Base-by-base conservation (phyloP, 768 basidiomycete species). In the Boletus speciosus region DNA sequence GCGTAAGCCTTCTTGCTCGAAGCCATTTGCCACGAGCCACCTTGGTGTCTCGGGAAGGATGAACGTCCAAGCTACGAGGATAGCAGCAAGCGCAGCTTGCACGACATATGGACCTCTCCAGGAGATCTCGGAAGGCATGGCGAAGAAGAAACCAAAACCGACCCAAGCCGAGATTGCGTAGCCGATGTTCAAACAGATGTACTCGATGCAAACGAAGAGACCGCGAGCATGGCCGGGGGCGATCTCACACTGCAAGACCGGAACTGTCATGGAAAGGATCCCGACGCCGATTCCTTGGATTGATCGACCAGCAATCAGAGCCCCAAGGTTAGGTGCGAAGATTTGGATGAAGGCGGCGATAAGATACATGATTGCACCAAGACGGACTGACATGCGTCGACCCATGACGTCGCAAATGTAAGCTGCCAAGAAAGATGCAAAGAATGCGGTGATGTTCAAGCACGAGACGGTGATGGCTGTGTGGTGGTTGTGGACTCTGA, bases 91-190 rank as follows among this genome's bases (percentile, higher is more conserved):
- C 39, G 71, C 76, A 25, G 77, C 76, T 64, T 84, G 81, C 8
- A 83, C 68, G 55, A 78, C 72, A 62, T 80, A 82, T 1, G 81
- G 79, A 38, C 82, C 80, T 41, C 79, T 71, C 81, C 83, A 84
- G 12, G 79, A 76, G 52, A 77, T 74, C 61, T 78, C 77, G 5
- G 69, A 73, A 15, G 75, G 74, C 23, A 67, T 68, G 55, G 73
- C 73, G 45, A 78, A 75, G 60, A 76, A 81, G 67, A 81, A 81
- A 9, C 63, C 75, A 55, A 74, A 80, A 34, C 78, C 77, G 45
- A 76, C 73, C 78, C 78, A 77, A n/a, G 77, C 66, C 29, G 77
- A 75, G 19, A 76, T 60, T 10, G 76, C 79, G 63, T 78, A 83
- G 47, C 77, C 82, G 49, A 67, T 49, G 63, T 80, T 82, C 12